These are phyloP conservation scores for Phytophthora chlamydospora DNA, from an alignment of 352 stramenopile genomes.

Conservation along the genomic window DNA sequence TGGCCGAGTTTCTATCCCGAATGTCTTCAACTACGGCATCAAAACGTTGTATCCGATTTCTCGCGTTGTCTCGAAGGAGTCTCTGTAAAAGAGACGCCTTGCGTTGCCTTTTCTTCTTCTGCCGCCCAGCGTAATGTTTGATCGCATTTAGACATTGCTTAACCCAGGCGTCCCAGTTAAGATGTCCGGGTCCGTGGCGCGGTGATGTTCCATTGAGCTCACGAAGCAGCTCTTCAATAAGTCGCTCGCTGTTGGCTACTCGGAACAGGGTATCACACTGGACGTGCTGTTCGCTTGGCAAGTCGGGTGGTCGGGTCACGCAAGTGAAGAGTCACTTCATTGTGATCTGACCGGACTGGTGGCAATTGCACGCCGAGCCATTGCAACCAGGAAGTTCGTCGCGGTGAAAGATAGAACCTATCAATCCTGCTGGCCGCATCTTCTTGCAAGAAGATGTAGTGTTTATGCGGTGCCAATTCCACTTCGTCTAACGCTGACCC, in stretches of 20 bases:
- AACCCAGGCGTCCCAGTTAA: neutral
- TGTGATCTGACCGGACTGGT: neutral
- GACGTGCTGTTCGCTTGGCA: neutral
- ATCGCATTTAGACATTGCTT: neutral
- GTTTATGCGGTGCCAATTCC: neutral
- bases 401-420: neutral
- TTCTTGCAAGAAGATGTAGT: neutral
- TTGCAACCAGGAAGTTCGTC: neutral
- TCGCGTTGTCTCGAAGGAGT: neutral
- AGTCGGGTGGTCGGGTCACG: neutral
- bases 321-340: slow-evolving; percentile 1
- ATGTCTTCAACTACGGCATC: no score
- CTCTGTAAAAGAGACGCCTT: neutral
- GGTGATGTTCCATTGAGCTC: neutral
- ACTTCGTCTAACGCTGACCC: neutral
- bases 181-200: neutral
- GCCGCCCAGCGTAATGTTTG: neutral
- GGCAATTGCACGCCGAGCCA: neutral
- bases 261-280: neutral
- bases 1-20: no score
- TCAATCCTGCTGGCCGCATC: neutral
- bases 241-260: neutral
- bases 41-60: neutral
- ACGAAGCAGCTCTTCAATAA: neutral
- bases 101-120: neutral